Base-by-base conservation (phyloP, 2,329 filamentous ascomycete genomes). In the Lachnellula suecica region DNA sequence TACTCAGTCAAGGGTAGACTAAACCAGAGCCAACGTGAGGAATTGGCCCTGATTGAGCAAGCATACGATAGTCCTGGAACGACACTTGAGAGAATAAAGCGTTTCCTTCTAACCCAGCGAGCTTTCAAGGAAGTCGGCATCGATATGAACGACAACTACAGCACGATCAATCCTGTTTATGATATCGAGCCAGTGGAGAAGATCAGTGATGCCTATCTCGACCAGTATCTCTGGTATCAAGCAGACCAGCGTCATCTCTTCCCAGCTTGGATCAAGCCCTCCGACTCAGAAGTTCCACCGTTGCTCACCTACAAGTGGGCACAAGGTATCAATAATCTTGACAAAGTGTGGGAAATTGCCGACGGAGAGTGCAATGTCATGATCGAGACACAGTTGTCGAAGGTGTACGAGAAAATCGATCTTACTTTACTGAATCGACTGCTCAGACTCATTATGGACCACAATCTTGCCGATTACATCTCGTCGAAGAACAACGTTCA, bases 91-190 rank as follows among this genome's bases (percentile, higher is more conserved):
- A 83, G 94, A 53, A 99, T 99, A 75, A 99, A 99, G 79, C 88
- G 94, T 44, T 97, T 97, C 78, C 77, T 99, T 57, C 83, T 99
- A 41, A 99, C 95, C 0, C 94, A 99, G 69, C 85, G 94, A 70
- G 94, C 95, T 1, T 99, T 99, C 81, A 99, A 99, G 74, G 94
- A 99, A 73, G 94, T 99, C 41, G 94, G 93, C 50, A 99, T 99
- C 61, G 94, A 99, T 68, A 99, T 99, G 94, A 99, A 99, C 70
- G 94, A 99, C 74, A 99, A 99, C 68, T 99, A 99, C 75, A 97
- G 86, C 77, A 93, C 91, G 17, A 99, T 99, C 77, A 99, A 99
- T 68, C 95, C 94, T 0, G 94, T 99, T 1, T 99, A 99, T 68
- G 94, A 99, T 62, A 94, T 99, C 54, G 95, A 99, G 72, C 94